Base-by-base conservation (phyloP, 352 stramenopile species). In the Phytophthora citricola region DNA sequence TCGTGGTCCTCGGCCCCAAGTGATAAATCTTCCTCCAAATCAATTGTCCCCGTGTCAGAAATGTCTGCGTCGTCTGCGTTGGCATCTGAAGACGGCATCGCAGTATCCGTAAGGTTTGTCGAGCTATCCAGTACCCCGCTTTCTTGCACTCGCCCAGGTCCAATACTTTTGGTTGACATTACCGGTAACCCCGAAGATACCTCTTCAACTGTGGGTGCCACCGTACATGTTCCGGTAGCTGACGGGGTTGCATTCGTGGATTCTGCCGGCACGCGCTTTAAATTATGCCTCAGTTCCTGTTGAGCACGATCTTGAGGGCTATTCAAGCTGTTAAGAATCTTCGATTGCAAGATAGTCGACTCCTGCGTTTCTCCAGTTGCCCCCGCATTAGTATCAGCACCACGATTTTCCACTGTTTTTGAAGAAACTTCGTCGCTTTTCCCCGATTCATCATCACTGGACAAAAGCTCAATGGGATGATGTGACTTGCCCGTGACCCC, bases 21-120 rank as follows among this genome's bases (percentile, higher is more conserved):
- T 29, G 63, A 66, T 24, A 75, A 50, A 9, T 71, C 53, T 56
- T 76, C 62, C 15, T 81, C 63, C 20, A 82, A 58, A 69, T 77
- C 63, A 29, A 78, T 39, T 17, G 70, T 80, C 3, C 61, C 70
- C 32, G 66, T 76, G 27, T 80, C 66, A 4, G 73, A 80, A 36
- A 71, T 3, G 47, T 80, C 58, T 43, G 34, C 38, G 48, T 72
- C 68, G 10, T 63, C 54, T 40, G 14, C 48, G 24, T 34, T 41
- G 20, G 10, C 31, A 45, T 66, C 32, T 27, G 44, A 17, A 38
- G 26, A 15, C 24, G 52, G 32, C 46, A 20, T 27, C 29, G 12
- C n/a, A 17, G 29, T 58, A 27, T 63, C 14, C 27, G 12, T 17
- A 17, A 54, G 49, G 9, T 12, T 17, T 55, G 34, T 36, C 15